Evolutionary conservation across 768 basidiomycete species (phyloP).

Genomic region (Suillus fuscotomentosus): DNA sequence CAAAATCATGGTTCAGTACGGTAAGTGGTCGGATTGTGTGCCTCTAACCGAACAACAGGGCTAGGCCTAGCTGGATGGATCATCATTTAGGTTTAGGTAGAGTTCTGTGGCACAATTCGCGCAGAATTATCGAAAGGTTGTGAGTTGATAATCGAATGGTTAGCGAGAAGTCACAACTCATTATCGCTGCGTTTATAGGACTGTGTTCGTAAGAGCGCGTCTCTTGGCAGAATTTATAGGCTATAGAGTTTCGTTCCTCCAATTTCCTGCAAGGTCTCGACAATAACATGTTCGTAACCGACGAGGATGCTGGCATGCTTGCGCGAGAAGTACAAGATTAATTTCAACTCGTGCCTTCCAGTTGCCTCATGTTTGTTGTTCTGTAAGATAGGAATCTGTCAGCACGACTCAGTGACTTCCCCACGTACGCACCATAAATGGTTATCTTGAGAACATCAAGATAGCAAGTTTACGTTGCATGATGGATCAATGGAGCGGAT

Average conservation of each 20-base stretch:
- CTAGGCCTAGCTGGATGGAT: background rate
- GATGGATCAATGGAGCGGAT: background rate
- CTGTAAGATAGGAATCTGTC: background rate
- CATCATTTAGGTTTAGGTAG: background rate
- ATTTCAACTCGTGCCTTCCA: slow-evolving; percentile 1
- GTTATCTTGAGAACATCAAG: background rate
- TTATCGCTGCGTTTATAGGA: background rate
- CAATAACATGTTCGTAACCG: background rate
- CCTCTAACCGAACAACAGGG: background rate
- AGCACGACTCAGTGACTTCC: background rate
- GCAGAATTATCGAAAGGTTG: background rate
- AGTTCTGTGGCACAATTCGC: background rate
- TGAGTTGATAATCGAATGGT: background rate
- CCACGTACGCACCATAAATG: background rate
- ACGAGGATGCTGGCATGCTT: background rate
- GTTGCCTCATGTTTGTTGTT: slow-evolving; percentile 1
- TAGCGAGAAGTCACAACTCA: background rate
- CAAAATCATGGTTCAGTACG: background rate
- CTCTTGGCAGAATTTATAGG: background rate
- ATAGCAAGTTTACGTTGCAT: background rate
- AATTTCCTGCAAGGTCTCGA: background rate
- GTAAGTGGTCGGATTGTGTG: background rate
- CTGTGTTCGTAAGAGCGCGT: background rate
- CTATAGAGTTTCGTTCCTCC: background rate
- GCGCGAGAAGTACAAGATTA: background rate